Conservation (phyloP, 306 rosid species). For the Glycine soja region DNA sequence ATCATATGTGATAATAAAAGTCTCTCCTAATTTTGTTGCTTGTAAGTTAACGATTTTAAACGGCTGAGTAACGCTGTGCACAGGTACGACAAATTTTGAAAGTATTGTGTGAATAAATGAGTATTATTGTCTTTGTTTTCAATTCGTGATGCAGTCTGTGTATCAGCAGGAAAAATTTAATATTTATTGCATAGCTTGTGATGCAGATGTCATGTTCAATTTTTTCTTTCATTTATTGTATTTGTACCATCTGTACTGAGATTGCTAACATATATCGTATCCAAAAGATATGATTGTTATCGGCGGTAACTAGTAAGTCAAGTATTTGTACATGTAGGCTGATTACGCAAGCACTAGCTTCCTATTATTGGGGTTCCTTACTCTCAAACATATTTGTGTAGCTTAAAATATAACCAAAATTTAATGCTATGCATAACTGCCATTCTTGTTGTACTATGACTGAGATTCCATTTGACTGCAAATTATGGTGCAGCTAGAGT, state of each 20-base stretch:
- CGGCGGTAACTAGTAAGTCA: neutral
- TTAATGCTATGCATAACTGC: slow-evolving; percentile 9
- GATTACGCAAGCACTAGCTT: slow-evolving; percentile 33
- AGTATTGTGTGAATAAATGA: slow-evolving; percentile 4
- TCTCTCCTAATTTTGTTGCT: neutral
- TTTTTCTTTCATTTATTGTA: slow-evolving; percentile 18
- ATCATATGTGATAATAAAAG: neutral
- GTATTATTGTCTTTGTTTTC: slow-evolving; percentile 36
- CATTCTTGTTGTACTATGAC: slow-evolving; percentile 24
- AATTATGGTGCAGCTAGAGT: slow-evolving; percentile 25
- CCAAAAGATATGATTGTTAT: slow-evolving; percentile 25
- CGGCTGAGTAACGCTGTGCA: slow-evolving; percentile 20
- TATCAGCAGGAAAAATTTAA: slow-evolving; percentile 21
- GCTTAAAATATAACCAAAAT: slow-evolving; percentile 17
- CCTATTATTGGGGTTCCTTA: slow-evolving; percentile 25
- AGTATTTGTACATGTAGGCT: slow-evolving; percentile 17
- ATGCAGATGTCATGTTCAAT: slow-evolving; percentile 9
- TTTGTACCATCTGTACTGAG: neutral
- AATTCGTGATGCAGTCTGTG: slow-evolving; percentile 20
- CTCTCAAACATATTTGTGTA: slow-evolving; percentile 13
- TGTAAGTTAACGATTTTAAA: neutral
- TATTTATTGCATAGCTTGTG: slow-evolving; percentile 14
- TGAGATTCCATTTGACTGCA: slow-evolving; percentile 40
- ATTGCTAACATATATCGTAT: neutral
- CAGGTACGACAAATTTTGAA: neutral